Conservation (phyloP, 257 asterid genomes). For the Haberlea rhodopensis region DNA sequence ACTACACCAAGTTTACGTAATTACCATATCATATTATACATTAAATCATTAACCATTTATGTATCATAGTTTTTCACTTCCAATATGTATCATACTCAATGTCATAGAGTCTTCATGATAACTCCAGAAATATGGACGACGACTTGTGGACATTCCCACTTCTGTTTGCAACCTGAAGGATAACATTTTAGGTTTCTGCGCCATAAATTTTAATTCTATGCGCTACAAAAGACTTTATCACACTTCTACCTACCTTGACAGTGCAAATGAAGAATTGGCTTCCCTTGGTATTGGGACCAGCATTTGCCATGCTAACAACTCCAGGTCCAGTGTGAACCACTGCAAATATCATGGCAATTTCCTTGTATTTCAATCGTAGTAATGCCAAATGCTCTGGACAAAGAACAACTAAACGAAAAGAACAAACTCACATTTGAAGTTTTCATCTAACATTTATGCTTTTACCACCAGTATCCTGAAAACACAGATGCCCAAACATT, state of each 20-base stretch:
- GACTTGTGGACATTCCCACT: too few species aligned
- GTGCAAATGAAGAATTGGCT: constrained; percentile 98
- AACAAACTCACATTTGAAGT: constrained; percentile 71
- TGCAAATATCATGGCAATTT: constrained; percentile 32
- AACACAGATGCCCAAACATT: constrained; percentile 17
- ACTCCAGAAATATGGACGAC: too few species aligned
- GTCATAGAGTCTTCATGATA: too few species aligned
- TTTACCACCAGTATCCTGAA: constrained; percentile 96
- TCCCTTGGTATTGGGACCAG: constrained; percentile 96
- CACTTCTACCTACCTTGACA: constrained; percentile 55
- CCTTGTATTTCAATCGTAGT: constrained; percentile 11
- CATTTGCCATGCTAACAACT: constrained; percentile 96
- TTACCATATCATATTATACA: too few species aligned
- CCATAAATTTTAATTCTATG: neutral
- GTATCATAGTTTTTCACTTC: too few species aligned
- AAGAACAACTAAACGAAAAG: constrained; percentile 18
- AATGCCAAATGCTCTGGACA: constrained; percentile 8
- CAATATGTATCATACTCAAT: too few species aligned
- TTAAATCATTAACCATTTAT: too few species aligned
- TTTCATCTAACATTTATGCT: constrained; percentile 95
- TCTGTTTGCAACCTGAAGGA: too few species aligned
- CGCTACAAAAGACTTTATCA: neutral
- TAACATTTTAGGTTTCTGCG: too few species aligned
- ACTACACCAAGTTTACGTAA: too few species aligned
- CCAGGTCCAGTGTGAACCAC: constrained; percentile 98